phyloP scores from a whole-genome alignment of 306 rosid species.

The Lathyrus sativus region DNA sequence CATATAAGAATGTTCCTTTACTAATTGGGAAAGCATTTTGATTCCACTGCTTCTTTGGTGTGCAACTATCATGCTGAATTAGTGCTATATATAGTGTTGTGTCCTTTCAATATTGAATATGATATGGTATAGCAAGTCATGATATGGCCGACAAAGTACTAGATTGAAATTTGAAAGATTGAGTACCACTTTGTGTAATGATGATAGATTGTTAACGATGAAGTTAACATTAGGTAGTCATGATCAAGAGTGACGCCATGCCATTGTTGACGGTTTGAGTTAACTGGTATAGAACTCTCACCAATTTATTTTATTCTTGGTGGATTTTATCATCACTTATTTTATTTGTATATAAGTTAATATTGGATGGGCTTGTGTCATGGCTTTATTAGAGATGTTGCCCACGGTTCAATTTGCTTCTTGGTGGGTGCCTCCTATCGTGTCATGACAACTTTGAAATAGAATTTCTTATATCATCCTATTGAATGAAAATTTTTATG shows the following conservation, averaged over 20 bases:
- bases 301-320: too few relatives aligned
- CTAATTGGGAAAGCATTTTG: constrained; percentile 50
- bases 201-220: constrained; percentile 6
- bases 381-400: too few relatives aligned
- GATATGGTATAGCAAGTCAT: not conserved
- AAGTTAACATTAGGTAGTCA: constrained; percentile 15
- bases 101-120: too few relatives aligned
- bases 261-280: constrained; percentile 2
- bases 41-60: not conserved
- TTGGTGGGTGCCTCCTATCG: too few relatives aligned
- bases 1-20: constrained; percentile 25
- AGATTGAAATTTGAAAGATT: constrained; percentile 34
- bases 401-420: too few relatives aligned
- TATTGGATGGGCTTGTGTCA: too few relatives aligned
- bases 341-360: too few relatives aligned
- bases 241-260: constrained; percentile 21
- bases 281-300: too few relatives aligned
- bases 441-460: too few relatives aligned
- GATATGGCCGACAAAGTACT: constrained; percentile 57
- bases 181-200: constrained; percentile 41
- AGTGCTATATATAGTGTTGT: not conserved
- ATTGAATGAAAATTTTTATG: too few relatives aligned
- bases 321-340: too few relatives aligned
- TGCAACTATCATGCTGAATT: not conserved
- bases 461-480: too few relatives aligned